Evolutionary conservation across 2,329 filamentous ascomycete species (phyloP), one percentile per base, ranked within the genome.

Genomic region (Colletotrichum liaoningense): DNA sequence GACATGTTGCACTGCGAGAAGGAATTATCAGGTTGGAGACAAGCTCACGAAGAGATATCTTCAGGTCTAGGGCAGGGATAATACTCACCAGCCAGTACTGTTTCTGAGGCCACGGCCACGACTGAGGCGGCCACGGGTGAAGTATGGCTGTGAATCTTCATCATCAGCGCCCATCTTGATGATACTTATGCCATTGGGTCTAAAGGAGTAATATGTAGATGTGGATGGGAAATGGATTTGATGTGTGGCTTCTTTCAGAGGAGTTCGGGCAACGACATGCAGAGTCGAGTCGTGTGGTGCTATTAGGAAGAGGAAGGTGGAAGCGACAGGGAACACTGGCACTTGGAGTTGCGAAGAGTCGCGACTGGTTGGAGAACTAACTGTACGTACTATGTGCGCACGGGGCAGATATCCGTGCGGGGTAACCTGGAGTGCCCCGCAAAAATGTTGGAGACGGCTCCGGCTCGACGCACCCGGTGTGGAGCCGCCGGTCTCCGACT

Each of bases 71-170:
- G 26, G 12, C 11, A 35, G 33, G 11, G 33, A 35, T 35, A 35
- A 22, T 4, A 14, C 68, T 59, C 33, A 73, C 73, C 73, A 75
- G 54, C 73, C 73, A 2, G 70, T 75, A 3, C 70, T 70, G 24
- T 73, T 75, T 24, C 73, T 65, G 30, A 75, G 67, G 11, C 73
- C 73, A 0, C 57, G 63, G 9, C 70, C 73, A 54, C 73, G 67
- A 6, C 66, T 63, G 46, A 74, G 58, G n/a, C 72, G 67, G 28
- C 63, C 54, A 33, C 72, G 63, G 0, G 72, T 74, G 62, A 71
- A 74, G 19, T 71, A 66, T 8, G 56, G 71, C 14, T 60, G 60
- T 8, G 63, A 12, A 42, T 59, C n/a, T 14, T 71, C 63, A 19
- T 67, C 68, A 8, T 67, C 56, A 11, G 7, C n/a, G 16, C n/a